These are phyloP conservation scores for Penicillium angulare DNA, from an alignment of 495 filamentous ascomycete genomes.

Conservation along the genomic window DNA sequence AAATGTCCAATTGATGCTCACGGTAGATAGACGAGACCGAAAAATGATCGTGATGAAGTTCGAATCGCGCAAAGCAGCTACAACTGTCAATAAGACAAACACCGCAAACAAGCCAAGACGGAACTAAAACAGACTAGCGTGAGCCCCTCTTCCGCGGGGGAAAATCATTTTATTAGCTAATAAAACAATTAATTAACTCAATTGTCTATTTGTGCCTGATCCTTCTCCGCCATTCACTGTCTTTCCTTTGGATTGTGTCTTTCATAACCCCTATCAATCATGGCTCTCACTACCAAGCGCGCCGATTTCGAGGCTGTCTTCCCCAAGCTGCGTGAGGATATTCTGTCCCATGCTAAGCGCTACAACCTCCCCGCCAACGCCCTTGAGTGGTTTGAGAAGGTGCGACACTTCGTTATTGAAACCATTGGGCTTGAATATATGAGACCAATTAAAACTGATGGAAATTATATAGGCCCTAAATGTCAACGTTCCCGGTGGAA, in stretches of 20 bases:
- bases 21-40: no score
- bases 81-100: constrained; percentile 17
- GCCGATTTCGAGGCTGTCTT: constrained; percentile 88
- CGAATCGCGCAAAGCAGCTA: constrained; percentile 8
- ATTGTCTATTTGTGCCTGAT: no score
- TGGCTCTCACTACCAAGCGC: constrained; percentile 66
- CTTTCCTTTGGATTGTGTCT: no score
- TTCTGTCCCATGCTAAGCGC: constrained; percentile 68
- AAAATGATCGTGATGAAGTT: no score
- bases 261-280: constrained; percentile 28
- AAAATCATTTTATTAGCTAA: constrained; percentile 5
- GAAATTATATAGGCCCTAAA: constrained; percentile 70
- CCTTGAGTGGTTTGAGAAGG: constrained; percentile 84
- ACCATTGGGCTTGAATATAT: not conserved
- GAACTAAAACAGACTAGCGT: not conserved
- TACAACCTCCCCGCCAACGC: constrained; percentile 82
- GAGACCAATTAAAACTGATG: no score
- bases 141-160: constrained; percentile 5
- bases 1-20: no score
- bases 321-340: constrained; percentile 71
- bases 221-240: no score
- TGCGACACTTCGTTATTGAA: constrained; percentile 32
- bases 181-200: constrained; percentile 3
- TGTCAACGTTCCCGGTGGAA: constrained; percentile 87
- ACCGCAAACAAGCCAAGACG: constrained; percentile 24